Conservation (phyloP, 1,284 basidiomycete genomes). For the Ganoderma leucocontextum region DNA sequence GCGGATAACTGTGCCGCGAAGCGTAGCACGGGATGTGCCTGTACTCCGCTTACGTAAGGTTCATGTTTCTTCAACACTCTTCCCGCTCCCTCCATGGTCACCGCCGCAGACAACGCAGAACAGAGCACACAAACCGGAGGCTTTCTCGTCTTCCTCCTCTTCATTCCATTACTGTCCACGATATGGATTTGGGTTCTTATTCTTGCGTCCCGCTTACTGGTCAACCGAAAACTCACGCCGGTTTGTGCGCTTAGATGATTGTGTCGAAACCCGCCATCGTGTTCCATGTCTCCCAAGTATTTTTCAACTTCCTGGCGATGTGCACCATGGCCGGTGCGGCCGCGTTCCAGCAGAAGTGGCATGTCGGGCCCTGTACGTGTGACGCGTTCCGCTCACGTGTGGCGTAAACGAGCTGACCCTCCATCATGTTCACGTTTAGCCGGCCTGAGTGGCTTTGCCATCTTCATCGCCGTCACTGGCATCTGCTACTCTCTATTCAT, state of each 20-base stretch:
- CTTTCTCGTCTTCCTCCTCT: slow-evolving; percentile 64
- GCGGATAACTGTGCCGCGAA: slow-evolving; percentile 10
- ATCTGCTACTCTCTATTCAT: slow-evolving; percentile 79
- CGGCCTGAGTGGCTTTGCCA: slow-evolving; percentile 84
- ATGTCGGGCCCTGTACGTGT: slow-evolving; percentile 82
- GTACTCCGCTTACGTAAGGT: slow-evolving; percentile 64
- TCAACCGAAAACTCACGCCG: slow-evolving; percentile 31
- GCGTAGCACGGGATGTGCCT: slow-evolving; percentile 9
- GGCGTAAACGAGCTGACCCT: not conserved
- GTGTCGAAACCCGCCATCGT: slow-evolving; percentile 83
- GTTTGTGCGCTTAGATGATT: slow-evolving; percentile 70
- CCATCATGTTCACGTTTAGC: slow-evolving; percentile 55
- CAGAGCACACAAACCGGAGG: slow-evolving; percentile 51
- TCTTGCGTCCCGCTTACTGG: slow-evolving; percentile 22
- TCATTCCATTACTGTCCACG: slow-evolving; percentile 67
- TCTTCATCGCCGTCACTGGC: slow-evolving; percentile 77
- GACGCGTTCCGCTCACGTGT: slow-evolving; percentile 9
- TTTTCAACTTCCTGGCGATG: slow-evolving; percentile 91
- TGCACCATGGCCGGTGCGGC: slow-evolving; percentile 89
- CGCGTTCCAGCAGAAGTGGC: slow-evolving; percentile 84
- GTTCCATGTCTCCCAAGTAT: slow-evolving; percentile 76
- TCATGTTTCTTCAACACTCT: slow-evolving; percentile 40
- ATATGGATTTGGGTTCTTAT: slow-evolving; percentile 70
- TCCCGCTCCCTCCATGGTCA: slow-evolving; percentile 35
- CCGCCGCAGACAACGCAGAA: slow-evolving; percentile 53